A percentile compares a stretch with the other conserved stretches of the same genome.
Evolutionary conservation across 805 yeast genomes (phyloP).

Genomic region (Pichia heedii): DNA sequence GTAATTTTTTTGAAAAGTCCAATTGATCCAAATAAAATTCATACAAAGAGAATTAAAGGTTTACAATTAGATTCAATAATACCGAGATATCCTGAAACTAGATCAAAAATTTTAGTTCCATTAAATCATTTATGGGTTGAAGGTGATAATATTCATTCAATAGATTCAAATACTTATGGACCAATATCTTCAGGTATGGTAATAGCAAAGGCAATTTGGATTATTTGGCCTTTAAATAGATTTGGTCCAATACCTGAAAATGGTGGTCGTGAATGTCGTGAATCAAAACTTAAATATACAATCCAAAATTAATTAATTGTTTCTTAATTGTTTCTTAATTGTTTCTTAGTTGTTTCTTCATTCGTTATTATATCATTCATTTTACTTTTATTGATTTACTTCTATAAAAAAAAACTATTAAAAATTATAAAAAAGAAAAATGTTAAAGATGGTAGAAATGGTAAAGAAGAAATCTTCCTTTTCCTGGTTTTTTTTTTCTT

Average conservation of each 20-base stretch:
- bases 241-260: slow-evolving; percentile 36
- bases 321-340: too few relatives aligned
- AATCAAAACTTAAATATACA: slow-evolving; percentile 13
- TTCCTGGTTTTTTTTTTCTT: too few relatives aligned
- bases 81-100: slow-evolving; percentile 62
- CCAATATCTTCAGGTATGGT: slow-evolving; percentile 78
- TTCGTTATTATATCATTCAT: too few relatives aligned
- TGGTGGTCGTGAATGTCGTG: slow-evolving; percentile 48
- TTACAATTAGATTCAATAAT: slow-evolving; percentile 59
- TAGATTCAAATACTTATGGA: slow-evolving; percentile 84
- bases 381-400: too few relatives aligned
- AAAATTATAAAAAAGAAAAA: too few relatives aligned
- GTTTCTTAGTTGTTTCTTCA: too few relatives aligned
- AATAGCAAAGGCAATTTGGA: slow-evolving; percentile 59
- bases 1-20: slow-evolving; percentile 76
- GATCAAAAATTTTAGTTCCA: slow-evolving; percentile 53
- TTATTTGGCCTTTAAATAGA: slow-evolving; percentile 64
- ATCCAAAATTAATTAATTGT: too few relatives aligned
- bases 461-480: too few relatives aligned
- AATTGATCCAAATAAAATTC: slow-evolving; percentile 61
- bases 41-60: slow-evolving; percentile 75
- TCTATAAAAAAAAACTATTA: too few relatives aligned
- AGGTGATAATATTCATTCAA: slow-evolving; percentile 80
- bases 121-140: slow-evolving; percentile 88
- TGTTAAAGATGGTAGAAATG: too few relatives aligned